Percentiles rank a stretch among this genome's conserved stretches.
Conservation (phyloP, 768 basidiomycete genomes). For the Panellus pusillus region DNA sequence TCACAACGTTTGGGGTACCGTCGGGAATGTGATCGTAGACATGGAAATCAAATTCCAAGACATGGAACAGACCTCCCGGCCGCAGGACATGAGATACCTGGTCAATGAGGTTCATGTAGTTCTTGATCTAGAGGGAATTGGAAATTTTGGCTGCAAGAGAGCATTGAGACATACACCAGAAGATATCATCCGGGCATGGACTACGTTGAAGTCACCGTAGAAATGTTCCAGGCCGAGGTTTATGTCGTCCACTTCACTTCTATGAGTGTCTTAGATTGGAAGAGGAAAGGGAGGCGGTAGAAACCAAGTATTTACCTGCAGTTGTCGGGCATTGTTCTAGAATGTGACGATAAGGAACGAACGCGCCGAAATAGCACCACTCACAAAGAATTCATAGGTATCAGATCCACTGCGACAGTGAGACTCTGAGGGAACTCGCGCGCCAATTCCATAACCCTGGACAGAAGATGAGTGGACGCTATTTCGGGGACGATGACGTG, state of each 20-base stretch:
- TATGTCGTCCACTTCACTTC: constrained; percentile 83
- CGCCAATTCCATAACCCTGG: constrained; percentile 76
- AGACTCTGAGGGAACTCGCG: constrained; percentile 68
- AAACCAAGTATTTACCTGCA: constrained; percentile 47
- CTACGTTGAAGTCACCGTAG: constrained; percentile 75
- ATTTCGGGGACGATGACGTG: background rate
- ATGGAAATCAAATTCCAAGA: constrained; percentile 70
- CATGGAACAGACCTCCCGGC: constrained; percentile 65
- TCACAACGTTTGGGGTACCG: constrained; percentile 42
- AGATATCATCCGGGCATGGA: constrained; percentile 69
- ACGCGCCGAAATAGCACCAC: constrained; percentile 27
- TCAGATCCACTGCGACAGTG: constrained; percentile 75
- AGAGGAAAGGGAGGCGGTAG: background rate
- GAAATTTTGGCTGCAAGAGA: constrained; percentile 16
- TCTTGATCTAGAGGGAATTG: constrained; percentile 52
- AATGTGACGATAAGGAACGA: constrained; percentile 16
- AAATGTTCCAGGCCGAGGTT: constrained; percentile 84
- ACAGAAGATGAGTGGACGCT: background rate
- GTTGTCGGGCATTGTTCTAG: constrained; percentile 67
- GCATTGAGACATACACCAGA: constrained; percentile 58
- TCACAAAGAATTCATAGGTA: constrained; percentile 75
- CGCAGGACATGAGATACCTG: constrained; percentile 67
- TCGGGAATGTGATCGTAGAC: constrained; percentile 64
- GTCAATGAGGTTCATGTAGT: constrained; percentile 63
- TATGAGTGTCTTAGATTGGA: constrained; percentile 26